Base-by-base conservation (phyloP, 306 rosid genomes). In the Inga oerstediana region DNA sequence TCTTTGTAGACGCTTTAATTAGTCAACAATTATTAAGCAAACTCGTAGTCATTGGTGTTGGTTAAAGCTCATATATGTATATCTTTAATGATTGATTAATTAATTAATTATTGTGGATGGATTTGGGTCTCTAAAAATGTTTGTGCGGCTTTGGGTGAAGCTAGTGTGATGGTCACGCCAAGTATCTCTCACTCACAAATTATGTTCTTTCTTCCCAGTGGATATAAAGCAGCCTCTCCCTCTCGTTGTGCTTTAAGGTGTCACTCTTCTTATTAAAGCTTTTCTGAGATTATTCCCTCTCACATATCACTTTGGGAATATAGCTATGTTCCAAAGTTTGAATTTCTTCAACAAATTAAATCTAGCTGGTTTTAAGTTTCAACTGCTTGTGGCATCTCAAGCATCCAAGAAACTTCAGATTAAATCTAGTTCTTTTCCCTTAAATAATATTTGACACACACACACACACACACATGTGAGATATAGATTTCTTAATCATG, bases 91-190 rank as follows among this genome's bases (percentile, higher is more conserved):
- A 58, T 20, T 58, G 8, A n/a, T 58, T 19, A 58, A 58, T 58
- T 16, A 16, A 51, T 51, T 16, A 54, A 54, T 19, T 19, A 8
- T 39, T 39, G 43, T 39, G 51, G 51, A 10, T 46, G 52, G 48
- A 10, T 45, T 3, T 46, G 15, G 14, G 0, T 65, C n/a, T 32
- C 10, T 68, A 19, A 68, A 34, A 68, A 17, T 68, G n/a, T 17
- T 8, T 37, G 24, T 17, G 30, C 30, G 30, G n/a, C 73, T 68
- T 19, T 68, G 27, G 32, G 70, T 5, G 71, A 0, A 32, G 70
- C 6, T 59, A 59, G 32, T 88, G 93, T 92, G 85, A 85, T 85
- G 52, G 14, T 89, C 90, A 89, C 92, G 90, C 94, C 81, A 85
- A 79, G 87, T 54, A 49, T 73, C 71, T 14, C 43, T 14, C 43